Evolutionary conservation across 148 eudicot genomes (phyloP).

Genomic region (Drosera capensis): DNA sequence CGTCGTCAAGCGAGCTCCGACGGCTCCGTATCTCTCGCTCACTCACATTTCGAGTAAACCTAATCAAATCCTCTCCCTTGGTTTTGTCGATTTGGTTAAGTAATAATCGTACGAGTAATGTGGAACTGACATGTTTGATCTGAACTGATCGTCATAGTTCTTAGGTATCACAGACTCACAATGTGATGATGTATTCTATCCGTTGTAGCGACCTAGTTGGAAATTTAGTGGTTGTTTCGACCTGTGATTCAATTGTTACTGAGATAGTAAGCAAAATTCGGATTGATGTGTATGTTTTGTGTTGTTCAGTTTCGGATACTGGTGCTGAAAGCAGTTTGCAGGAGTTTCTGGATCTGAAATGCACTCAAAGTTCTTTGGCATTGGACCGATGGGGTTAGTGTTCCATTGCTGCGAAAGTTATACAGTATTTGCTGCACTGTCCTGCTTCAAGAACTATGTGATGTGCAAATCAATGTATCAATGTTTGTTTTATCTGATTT

Average conservation of each 20-base stretch:
- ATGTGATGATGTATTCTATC: no score
- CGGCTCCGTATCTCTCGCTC: constrained; percentile 11
- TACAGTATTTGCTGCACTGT: neutral
- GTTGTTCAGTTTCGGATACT: constrained; percentile 49
- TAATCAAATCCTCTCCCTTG: constrained; percentile 1
- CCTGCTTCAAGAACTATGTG: neutral
- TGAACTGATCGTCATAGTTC: no score
- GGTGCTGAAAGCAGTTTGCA: constrained; percentile 38
- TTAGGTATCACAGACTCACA: no score
- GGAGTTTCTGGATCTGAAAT: constrained; percentile 31
- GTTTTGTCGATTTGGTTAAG: neutral
- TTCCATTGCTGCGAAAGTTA: neutral
- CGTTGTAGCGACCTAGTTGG: no score
- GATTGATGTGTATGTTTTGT: constrained; percentile 1
- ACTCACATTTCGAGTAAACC: constrained; percentile 38
- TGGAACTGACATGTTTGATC: no score
- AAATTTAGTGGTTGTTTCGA: no score
- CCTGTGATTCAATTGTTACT: no score
- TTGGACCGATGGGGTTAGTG: constrained; percentile 28
- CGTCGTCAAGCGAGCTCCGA: constrained; percentile 16
- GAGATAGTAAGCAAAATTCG: no score
- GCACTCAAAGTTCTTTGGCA: constrained; percentile 4
- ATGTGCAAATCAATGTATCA: neutral
- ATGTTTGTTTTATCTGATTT: neutral
- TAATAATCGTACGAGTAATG: no score